Base-by-base conservation (phyloP, 2,329 filamentous ascomycete genomes). In the Fusarium mexicanum region DNA sequence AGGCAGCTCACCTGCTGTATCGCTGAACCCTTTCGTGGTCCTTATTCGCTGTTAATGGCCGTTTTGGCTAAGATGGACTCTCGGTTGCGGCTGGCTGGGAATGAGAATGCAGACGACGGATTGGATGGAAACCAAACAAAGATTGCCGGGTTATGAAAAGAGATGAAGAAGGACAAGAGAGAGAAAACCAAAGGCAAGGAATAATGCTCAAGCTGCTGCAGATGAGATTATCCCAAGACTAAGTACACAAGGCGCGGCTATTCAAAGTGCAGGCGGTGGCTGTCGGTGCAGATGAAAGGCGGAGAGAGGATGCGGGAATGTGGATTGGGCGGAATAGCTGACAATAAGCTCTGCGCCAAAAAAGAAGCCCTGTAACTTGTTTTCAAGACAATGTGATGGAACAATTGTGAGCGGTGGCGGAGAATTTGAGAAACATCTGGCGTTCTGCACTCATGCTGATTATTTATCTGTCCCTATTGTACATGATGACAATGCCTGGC, bases 61-160 rank as follows among this genome's bases (percentile, higher is more conserved):
- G 68, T 24, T 51, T 61, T 69, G 61, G 63, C 55, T 66, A 24
- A 72, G 57, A 58, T 55, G 71, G 50, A 54, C 67, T 65, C 54
- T 74, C 51, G 64, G 62, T 57, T 73, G 73, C 71, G 75, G 66
- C 75, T 77, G 69, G 63, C 75, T 77, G 69, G 63, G 64, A 57
- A 59, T 64, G 53, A 61, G 41, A 65, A 69, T 54, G 46, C 38
- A 69, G 65, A 61, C 44, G 48, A 38, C 44, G 65, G 72, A 75
- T 65, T 67, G 40, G 62, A 72, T 51, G 40, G 24, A 43, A 50
- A 29, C 35, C 40, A 41, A 46, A 40, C 22, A 38, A 38, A 57
- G 41, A 40, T 13, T 37, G 18, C n/a, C 31, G 33, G 26, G 50
- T 22, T n/a, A 18, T 41, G 37, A 17, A 54, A 48, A 58, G 41